Evolutionary conservation across 1,284 basidiomycete species (phyloP).

Genomic region (Paramarasmius palmivorus): DNA sequence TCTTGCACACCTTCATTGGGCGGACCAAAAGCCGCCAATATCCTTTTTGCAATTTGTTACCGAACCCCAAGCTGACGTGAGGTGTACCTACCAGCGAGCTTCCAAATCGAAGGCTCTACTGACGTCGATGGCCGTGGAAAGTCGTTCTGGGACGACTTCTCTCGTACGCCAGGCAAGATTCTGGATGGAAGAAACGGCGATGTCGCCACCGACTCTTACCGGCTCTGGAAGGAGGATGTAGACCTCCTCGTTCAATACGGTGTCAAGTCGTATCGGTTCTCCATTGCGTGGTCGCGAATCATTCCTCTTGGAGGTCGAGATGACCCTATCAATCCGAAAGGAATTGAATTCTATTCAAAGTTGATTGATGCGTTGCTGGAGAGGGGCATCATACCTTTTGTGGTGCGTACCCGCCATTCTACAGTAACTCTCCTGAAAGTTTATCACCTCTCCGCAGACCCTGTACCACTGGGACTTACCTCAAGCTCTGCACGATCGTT

Average conservation of each 20-base stretch:
- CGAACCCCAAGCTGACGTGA: conserved; percentile 12
- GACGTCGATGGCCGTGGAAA: conserved; percentile 57
- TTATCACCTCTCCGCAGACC: conserved; percentile 43
- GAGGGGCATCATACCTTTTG: conserved; percentile 65
- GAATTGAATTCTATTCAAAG: conserved; percentile 68
- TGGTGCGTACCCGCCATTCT: conserved; percentile 43
- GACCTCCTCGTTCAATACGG: conserved; percentile 61
- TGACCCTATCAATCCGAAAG: conserved; percentile 69
- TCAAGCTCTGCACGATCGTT: conserved; percentile 66
- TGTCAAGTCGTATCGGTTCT: conserved; percentile 67
- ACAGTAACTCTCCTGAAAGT: background rate
- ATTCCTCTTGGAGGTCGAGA: conserved; percentile 69
- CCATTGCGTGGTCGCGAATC: conserved; percentile 73
- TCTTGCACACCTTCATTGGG: too few relatives aligned
- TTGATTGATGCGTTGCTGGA: conserved; percentile 68
- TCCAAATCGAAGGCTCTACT: conserved; percentile 71
- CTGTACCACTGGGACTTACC: conserved; percentile 82
- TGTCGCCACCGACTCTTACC: conserved; percentile 71
- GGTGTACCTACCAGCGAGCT: conserved; percentile 43
- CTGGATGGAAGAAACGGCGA: conserved; percentile 68
- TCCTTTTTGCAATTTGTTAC: too few relatives aligned
- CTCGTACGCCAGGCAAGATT: conserved; percentile 64
- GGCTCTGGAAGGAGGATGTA: conserved; percentile 68
- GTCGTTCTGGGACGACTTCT: conserved; percentile 78
- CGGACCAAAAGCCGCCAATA: too few relatives aligned